phyloP scores from a whole-genome alignment of 169 alveolate genomes.

The Cryptosporidium bovis region DNA sequence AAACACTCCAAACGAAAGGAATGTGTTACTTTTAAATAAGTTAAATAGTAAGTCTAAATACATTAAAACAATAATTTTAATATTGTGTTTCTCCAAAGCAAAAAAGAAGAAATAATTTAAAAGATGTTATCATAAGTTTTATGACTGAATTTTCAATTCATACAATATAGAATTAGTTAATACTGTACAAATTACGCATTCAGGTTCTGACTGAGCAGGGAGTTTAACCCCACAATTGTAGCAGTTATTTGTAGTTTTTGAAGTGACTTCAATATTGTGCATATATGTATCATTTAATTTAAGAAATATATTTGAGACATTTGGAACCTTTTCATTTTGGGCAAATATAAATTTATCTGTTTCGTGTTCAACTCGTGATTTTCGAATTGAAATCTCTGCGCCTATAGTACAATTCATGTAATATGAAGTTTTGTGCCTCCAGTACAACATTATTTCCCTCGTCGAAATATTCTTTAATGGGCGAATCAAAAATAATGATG shows the following conservation, averaged over 20 bases:
- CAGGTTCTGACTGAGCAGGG: not conserved
- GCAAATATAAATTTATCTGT: slow-evolving; percentile 14
- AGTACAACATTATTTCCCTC: slow-evolving; percentile 45
- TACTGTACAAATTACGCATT: not conserved
- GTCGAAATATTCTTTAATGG: slow-evolving; percentile 37
- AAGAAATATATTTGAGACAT: slow-evolving; percentile 44
- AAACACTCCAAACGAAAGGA: too few relatives aligned
- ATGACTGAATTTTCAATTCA: not conserved
- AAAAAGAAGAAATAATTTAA: slow-evolving; percentile 1
- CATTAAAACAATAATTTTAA: too few relatives aligned
- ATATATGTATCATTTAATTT: slow-evolving; percentile 1
- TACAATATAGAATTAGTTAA: not conserved
- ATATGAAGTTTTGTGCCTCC: slow-evolving; percentile 26
- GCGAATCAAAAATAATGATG: slow-evolving; percentile 15
- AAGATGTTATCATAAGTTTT: not conserved
- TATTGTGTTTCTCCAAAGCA: too few relatives aligned
- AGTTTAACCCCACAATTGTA: not conserved
- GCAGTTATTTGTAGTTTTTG: not conserved
- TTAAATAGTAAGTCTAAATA: too few relatives aligned
- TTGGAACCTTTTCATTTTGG: slow-evolving; percentile 25
- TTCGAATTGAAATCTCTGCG: slow-evolving; percentile 41
- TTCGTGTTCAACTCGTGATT: slow-evolving; percentile 43
- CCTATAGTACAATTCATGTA: slow-evolving; percentile 27
- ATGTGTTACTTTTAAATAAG: too few relatives aligned
- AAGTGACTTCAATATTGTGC: not conserved